phyloP scores from a whole-genome alignment of 257 asterid genomes.

The Nemophila menziesii region DNA sequence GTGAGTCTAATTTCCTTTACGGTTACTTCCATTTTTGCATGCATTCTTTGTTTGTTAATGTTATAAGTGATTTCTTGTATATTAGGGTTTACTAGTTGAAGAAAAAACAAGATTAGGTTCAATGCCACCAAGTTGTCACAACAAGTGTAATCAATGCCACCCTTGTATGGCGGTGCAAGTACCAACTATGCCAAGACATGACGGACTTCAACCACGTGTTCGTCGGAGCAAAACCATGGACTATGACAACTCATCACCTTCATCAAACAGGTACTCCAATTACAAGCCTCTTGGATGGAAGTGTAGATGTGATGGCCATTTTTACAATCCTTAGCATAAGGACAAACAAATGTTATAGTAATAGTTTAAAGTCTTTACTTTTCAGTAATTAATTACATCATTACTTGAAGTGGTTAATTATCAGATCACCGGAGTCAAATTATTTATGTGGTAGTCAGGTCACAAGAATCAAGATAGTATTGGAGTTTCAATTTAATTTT shows the following conservation, averaged over 20 bases:
- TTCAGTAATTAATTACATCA: no score
- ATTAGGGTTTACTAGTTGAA: slow-evolving; percentile 47
- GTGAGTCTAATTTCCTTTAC: no score
- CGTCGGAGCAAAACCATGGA: slow-evolving; percentile 14
- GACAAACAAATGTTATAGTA: no score
- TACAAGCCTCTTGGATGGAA: slow-evolving; percentile 99
- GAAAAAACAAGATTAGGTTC: slow-evolving; percentile 89
- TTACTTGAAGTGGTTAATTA: no score
- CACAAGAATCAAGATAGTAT: no score
- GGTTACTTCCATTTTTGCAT: no score
- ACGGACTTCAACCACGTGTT: slow-evolving; percentile 16
- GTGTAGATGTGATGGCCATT: slow-evolving; percentile 74
- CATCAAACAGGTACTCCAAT: slow-evolving; percentile 73
- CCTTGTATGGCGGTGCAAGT: slow-evolving; percentile 95
- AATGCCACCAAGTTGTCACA: slow-evolving; percentile 88
- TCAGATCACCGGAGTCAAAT: no score
- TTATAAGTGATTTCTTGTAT: no score
- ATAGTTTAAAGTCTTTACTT: no score
- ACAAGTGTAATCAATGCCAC: slow-evolving; percentile 89
- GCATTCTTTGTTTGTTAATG: no score
- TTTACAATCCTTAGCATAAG: slow-evolving; percentile 61
- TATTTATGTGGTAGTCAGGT: no score
- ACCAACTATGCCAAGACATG: slow-evolving; percentile 58
- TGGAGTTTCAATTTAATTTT: no score
- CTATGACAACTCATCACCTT: slow-evolving; percentile 25